Conservation (phyloP, 352 stramenopile genomes). For the Pythium grandisporangium region DNA sequence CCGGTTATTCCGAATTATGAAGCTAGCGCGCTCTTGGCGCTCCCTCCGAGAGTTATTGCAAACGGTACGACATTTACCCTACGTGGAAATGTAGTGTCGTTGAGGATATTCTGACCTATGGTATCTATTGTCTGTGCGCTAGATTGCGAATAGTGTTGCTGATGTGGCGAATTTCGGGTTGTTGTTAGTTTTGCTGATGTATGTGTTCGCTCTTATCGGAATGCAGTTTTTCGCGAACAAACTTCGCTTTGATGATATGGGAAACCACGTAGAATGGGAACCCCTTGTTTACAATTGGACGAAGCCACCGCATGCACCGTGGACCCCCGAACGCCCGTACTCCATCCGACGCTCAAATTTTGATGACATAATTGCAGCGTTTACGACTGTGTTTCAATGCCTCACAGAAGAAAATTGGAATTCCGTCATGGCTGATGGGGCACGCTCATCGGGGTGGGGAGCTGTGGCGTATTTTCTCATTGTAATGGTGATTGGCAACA, state of each 20-base stretch:
- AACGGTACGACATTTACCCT: constrained; percentile 27
- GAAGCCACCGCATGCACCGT: constrained; percentile 26
- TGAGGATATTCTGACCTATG: too few species aligned
- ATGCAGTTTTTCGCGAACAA: constrained; percentile 83
- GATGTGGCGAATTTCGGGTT: constrained; percentile 85
- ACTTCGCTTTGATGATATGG: constrained; percentile 58
- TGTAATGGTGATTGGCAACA: constrained; percentile 70
- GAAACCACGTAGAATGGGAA: constrained; percentile 23
- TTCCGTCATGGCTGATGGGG: constrained; percentile 75
- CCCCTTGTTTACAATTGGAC: constrained; percentile 28
- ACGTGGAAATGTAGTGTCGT: too few species aligned
- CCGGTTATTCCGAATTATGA: constrained; percentile 81
- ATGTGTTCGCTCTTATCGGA: constrained; percentile 77
- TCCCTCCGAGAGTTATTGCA: constrained; percentile 75
- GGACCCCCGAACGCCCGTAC: constrained; percentile 27
- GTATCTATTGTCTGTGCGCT: neutral
- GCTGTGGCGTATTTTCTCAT: constrained; percentile 47
- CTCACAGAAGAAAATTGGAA: constrained; percentile 88
- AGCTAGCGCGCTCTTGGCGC: constrained; percentile 87
- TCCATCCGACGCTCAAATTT: constrained; percentile 43
- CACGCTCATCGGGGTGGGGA: constrained; percentile 29
- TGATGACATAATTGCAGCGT: constrained; percentile 38
- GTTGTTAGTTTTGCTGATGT: constrained; percentile 83
- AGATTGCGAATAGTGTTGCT: constrained; percentile 65
- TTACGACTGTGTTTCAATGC: constrained; percentile 80